These are phyloP conservation scores for Trichosporon coremiiforme DNA, from an alignment of 1,284 basidiomycete genomes.

Conservation along the genomic window DNA sequence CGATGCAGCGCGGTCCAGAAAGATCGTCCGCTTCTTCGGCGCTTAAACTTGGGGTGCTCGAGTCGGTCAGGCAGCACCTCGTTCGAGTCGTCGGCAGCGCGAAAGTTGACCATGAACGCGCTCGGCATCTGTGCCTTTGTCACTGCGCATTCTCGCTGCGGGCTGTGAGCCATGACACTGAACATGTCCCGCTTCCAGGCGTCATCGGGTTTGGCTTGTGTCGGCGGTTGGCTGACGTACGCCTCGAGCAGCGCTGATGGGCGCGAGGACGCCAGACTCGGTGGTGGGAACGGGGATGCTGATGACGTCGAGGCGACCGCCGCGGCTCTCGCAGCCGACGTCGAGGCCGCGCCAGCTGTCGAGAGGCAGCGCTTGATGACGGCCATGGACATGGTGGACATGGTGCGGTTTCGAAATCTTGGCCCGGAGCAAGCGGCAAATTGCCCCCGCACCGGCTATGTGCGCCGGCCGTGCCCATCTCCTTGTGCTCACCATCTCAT, in stretches of 20 bases:
- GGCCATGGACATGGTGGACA: background rate
- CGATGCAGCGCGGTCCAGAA: constrained; percentile 8
- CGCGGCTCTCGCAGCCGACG: background rate
- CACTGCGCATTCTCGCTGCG: background rate
- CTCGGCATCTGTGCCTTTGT: background rate
- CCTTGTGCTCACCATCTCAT: background rate
- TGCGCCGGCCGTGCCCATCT: constrained; percentile 1
- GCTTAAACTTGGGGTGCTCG: constrained; percentile 8
- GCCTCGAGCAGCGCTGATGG: constrained; percentile 2
- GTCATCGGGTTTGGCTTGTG: background rate
- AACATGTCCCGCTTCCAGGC: background rate
- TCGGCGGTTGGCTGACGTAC: background rate
- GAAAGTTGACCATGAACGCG: constrained; percentile 17
- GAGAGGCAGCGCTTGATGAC: background rate
- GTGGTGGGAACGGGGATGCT: background rate
- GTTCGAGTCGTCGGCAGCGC: background rate
- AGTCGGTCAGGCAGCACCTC: constrained; percentile 1
- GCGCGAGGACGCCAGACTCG: background rate
- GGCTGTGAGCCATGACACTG: background rate
- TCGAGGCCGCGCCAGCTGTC: background rate
- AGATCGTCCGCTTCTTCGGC: background rate
- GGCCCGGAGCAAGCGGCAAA: background rate
- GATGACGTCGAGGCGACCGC: background rate
- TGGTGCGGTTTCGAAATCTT: constrained; percentile 5
- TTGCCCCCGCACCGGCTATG: constrained; percentile 11